Base-by-base conservation (phyloP, 805 yeast genomes). In the Starmerella sp. region DNA sequence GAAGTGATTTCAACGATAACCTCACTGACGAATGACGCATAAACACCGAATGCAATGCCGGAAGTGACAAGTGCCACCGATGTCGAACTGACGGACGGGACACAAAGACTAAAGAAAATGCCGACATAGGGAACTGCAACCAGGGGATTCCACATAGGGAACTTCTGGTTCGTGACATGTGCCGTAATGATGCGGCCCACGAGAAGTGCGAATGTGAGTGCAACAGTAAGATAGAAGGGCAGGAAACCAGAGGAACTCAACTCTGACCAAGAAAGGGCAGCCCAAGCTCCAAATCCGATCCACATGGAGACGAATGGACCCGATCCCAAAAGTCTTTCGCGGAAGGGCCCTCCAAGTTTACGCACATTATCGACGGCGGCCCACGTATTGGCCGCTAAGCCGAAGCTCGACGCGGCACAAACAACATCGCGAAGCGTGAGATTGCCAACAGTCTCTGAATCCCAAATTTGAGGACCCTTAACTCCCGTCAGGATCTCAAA, bases 181-280 rank as follows among this genome's bases (percentile, higher is more conserved):
- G 87, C 90, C 54, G 84, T 75, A 64, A 90, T 90, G 59, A 90
- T 87, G 66, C 93, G 79, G 5, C 97, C 97, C n/a, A 91, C 97
- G 4, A 80, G 74, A 64, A 86, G 84, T 0, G 97, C 96, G 61
- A 84, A 71, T 0, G 85, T 75, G 22, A 82, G 74, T 0, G 95
- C 96, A 61, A 86, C 77, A 11, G 52, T 11, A 11, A 54, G 34
- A 13, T 87, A 78, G 48, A 84, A 65, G 28, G 82, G 71, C 60
- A 84, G 74, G 38, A 85, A 67, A 5, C 66, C 60, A 43, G 62
- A 65, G 32, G 70, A 57, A 42, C 54, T 45, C 17, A 78, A 66
- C 29, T 71, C 71, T 8, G 49, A 49, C 4, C 88, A 82, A 63
- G 79, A 77, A n/a, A 74, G 56, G 52, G 69, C 59, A 13, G 77